Conservation (phyloP, 129 eudicot species). For the Ambrosia artemisiifolia region DNA sequence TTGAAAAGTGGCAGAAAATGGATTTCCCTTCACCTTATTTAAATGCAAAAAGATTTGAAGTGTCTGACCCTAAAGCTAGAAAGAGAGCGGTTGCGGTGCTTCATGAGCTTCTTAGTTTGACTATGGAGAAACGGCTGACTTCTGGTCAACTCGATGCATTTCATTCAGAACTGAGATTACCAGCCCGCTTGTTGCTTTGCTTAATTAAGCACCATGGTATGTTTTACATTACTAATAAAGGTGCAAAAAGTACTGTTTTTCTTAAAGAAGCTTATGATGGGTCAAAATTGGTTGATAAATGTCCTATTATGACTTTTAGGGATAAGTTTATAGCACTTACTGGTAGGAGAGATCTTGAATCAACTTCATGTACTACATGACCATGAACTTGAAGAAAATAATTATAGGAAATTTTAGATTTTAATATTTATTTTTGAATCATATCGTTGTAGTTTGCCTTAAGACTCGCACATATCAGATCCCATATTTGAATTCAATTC, state of each 20-base stretch:
- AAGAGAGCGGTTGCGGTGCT: constrained; percentile 81
- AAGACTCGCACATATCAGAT: constrained; percentile 8
- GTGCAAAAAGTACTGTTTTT: constrained; percentile 70
- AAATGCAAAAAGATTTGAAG: constrained; percentile 69
- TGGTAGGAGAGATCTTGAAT: constrained; percentile 56
- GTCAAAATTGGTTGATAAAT: constrained; percentile 58
- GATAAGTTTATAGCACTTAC: constrained; percentile 59
- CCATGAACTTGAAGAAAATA: constrained; percentile 4
- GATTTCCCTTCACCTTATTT: constrained; percentile 87
- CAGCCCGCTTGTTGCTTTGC: constrained; percentile 74
- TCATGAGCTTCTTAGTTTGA: constrained; percentile 86
- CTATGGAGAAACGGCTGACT: constrained; percentile 82
- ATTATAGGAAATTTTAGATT: background rate
- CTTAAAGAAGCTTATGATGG: constrained; percentile 94
- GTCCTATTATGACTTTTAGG: constrained; percentile 56
- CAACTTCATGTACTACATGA: constrained; percentile 24
- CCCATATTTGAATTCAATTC: background rate
- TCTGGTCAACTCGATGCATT: constrained; percentile 76
- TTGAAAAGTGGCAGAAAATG: constrained; percentile 78
- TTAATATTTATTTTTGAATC: background rate
- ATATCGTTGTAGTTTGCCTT: constrained; percentile 8
- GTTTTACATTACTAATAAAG: constrained; percentile 86
- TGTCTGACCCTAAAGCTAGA: constrained; percentile 74
- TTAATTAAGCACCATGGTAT: constrained; percentile 86
- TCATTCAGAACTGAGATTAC: constrained; percentile 65